Base-by-base conservation (phyloP, 2,329 filamentous ascomycete species). In the Fusarium devonianum region DNA sequence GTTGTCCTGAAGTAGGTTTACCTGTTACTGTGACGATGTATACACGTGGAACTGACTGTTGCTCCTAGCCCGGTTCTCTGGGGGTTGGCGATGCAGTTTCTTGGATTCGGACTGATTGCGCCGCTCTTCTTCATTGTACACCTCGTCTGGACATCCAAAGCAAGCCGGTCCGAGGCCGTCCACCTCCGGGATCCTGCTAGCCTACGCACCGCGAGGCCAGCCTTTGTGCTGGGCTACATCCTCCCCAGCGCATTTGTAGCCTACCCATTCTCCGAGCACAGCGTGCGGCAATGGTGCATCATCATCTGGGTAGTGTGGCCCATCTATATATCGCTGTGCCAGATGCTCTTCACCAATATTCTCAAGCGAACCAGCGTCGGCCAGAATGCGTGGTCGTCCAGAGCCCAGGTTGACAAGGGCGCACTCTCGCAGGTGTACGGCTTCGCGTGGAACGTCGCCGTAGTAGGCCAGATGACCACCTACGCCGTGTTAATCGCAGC, bases 401-500 rank as follows among this genome's bases (percentile, higher is more conserved):
- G 43, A 26, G 42, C 48, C 0, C 48, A 54, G 3, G 42, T 55
- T 2, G 58, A 67, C 7, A 48, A 55, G 19, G 28, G 35, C 7
- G 64, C 64, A 5, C 43, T 67, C 9, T 50, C 58, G 18, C 43
- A 60, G 17, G 61, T 57, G 0, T 67, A 67, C 13, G 43, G 61
- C 0, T 67, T 67, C 9, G 64, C 65, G 0, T 64, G 66, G 54
- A 63, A 61, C 14, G 23, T 58, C 1, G 65, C 63, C 12, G 65
- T 67, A 2, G 34, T 50, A 1, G 53, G 51, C 2, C 65, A 67
- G 13, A 53, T 67, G 33, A 23, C 43, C 2, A 67, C 64, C 1
- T 51, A 57, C 16, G 50, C 37, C 0, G 43, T 57, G 2, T 40
- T 67, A 1, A 18, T 58, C 10, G 36, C 54, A 4, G 49, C 49